Evolutionary conservation across 768 basidiomycete genomes (phyloP).

Genomic region (Mycena galericulata): DNA sequence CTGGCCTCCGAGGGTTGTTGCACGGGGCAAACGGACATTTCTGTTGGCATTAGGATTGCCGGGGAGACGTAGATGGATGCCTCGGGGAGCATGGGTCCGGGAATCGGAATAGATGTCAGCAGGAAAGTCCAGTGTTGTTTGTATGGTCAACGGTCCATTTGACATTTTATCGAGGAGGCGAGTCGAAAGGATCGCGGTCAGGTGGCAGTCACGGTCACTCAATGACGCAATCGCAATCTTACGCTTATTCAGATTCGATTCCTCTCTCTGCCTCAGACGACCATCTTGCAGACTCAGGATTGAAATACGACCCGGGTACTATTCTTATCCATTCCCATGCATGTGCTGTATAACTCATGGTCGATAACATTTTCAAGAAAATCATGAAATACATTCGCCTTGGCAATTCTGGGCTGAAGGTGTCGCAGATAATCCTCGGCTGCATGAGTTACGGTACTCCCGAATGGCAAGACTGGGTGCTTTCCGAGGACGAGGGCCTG

Average conservation of each 20-base stretch:
- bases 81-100: slow-evolving; percentile 54
- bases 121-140: slow-evolving; percentile 20
- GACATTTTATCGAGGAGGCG: too few species aligned
- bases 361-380: not conserved
- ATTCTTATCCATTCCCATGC: too few species aligned
- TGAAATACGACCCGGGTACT: too few species aligned
- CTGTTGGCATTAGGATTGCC: slow-evolving; percentile 48
- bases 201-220: too few species aligned
- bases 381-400: slow-evolving; percentile 20
- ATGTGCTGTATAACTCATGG: too few species aligned
- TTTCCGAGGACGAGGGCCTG: slow-evolving; percentile 49
- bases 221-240: too few species aligned
- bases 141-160: slow-evolving; percentile 24
- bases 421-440: slow-evolving; percentile 39
- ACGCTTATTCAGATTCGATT: too few species aligned
- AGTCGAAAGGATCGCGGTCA: too few species aligned
- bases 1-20: slow-evolving; percentile 69
- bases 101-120: slow-evolving; percentile 53
- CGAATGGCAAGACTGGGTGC: slow-evolving; percentile 45
- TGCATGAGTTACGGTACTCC: slow-evolving; percentile 43
- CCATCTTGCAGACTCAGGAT: not conserved
- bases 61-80: slow-evolving; percentile 40
- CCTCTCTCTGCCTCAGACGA: not conserved
- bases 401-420: slow-evolving; percentile 19
- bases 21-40: slow-evolving; percentile 71